These are phyloP conservation scores for Tylopilus balloui DNA, from an alignment of 768 basidiomycete genomes.

Conservation along the genomic window DNA sequence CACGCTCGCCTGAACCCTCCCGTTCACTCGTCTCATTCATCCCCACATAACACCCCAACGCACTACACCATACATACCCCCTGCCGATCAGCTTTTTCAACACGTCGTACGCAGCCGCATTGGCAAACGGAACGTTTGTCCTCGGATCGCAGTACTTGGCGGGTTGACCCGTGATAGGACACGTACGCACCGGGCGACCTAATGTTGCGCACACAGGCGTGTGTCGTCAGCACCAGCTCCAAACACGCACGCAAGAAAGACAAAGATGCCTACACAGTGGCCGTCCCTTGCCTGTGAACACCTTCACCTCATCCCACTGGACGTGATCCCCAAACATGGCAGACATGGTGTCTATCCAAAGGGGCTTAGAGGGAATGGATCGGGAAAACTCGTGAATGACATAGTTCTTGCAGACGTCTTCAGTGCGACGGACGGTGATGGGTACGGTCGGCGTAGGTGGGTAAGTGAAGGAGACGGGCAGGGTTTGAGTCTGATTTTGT, in stretches of 20 bases:
- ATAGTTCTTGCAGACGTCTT: slow-evolving; percentile 64
- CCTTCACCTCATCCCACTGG: slow-evolving; percentile 70
- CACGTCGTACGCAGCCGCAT: slow-evolving; percentile 57
- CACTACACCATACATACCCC: slow-evolving; percentile 61
- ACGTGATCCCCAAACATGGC: slow-evolving; percentile 85
- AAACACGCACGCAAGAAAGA: not conserved
- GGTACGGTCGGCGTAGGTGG: slow-evolving; percentile 8
- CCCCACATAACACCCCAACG: slow-evolving; percentile 41
- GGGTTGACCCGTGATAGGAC: slow-evolving; percentile 73
- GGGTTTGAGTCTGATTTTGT: slow-evolving; percentile 1
- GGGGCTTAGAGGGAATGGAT: slow-evolving; percentile 42
- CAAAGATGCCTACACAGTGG: slow-evolving; percentile 49
- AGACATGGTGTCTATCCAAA: slow-evolving; percentile 70
- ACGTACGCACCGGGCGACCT: slow-evolving; percentile 60
- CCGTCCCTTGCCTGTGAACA: slow-evolving; percentile 59
- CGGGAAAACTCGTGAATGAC: slow-evolving; percentile 61
- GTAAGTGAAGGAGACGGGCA: slow-evolving; percentile 10
- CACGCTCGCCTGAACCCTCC: not conserved
- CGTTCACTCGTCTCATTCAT: not conserved
- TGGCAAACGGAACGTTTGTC: slow-evolving; percentile 76
- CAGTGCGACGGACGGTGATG: slow-evolving; percentile 33
- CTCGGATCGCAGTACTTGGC: slow-evolving; percentile 80
- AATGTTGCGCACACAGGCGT: not conserved
- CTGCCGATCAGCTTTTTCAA: slow-evolving; percentile 61
- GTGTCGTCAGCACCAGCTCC: not conserved